phyloP scores from a whole-genome alignment of 179 eudicot species.

The Gypsophila paniculata region DNA sequence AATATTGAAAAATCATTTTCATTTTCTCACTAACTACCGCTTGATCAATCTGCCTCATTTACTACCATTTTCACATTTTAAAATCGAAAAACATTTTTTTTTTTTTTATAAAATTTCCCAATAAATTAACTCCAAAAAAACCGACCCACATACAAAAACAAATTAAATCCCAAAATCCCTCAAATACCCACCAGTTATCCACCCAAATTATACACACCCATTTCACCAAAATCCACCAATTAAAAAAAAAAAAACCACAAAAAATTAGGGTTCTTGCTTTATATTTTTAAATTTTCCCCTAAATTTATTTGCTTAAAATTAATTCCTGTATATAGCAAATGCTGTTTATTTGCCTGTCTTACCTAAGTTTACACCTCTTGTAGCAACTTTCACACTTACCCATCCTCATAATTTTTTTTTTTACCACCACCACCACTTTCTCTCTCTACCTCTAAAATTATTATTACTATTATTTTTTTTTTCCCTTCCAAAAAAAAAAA shows the following conservation, averaged over 20 bases:
- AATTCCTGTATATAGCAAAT: constrained; percentile 35
- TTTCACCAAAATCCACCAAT: constrained; percentile 10
- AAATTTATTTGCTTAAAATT: not conserved
- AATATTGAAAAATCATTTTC: too few species aligned
- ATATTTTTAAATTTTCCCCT: not conserved
- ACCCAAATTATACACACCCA: constrained; percentile 9
- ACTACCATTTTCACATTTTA: too few species aligned
- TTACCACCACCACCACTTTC: constrained; percentile 5
- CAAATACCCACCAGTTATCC: constrained; percentile 15
- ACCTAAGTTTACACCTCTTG: constrained; percentile 40
- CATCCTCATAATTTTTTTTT: not conserved
- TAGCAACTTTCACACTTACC: constrained; percentile 34
- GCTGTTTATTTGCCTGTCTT: constrained; percentile 44
- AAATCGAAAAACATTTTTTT: too few species aligned
- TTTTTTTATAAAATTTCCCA: too few species aligned
- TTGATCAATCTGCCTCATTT: too few species aligned
- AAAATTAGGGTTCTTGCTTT: too few species aligned
- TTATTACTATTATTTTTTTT: not conserved
- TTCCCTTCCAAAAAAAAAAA: not conserved
- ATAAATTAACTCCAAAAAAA: too few species aligned
- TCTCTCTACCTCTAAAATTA: not conserved
- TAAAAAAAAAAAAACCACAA: constrained; percentile 2
- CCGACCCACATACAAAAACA: constrained; percentile 6
- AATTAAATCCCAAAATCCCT: not conserved
- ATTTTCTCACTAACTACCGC: too few species aligned